Evolutionary conservation across 2,329 filamentous ascomycete genomes (phyloP).

Genomic region (Arachnomyces sp.): DNA sequence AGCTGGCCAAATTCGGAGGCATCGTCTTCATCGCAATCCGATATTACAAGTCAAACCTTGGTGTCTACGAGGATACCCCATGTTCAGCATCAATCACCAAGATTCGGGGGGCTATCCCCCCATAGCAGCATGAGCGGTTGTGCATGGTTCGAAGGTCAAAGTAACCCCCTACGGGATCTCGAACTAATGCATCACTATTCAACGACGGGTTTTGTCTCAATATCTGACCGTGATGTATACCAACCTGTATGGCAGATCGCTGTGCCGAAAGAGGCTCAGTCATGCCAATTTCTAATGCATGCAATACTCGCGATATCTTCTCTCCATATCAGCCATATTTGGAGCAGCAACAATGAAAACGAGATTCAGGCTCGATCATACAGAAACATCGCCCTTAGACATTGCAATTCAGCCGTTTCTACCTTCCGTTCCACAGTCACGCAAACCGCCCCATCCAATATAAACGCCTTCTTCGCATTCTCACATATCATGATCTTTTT

Average conservation of each 20-base stretch:
- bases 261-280: slow-evolving; percentile 10
- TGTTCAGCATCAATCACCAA: too few species aligned
- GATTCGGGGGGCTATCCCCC: neutral
- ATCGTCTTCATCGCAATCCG: neutral
- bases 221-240: slow-evolving; percentile 10
- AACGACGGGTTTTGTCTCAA: slow-evolving; percentile 6
- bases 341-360: neutral
- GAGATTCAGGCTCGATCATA: slow-evolving; percentile 1
- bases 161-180: slow-evolving; percentile 3
- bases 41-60: neutral
- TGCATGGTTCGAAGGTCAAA: neutral
- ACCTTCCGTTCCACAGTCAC: slow-evolving; percentile 6
- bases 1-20: neutral
- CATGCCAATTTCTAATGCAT: slow-evolving; percentile 18
- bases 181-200: slow-evolving; percentile 13
- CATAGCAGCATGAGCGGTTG: too few species aligned
- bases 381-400: slow-evolving; percentile 7
- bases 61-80: too few species aligned
- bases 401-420: slow-evolving; percentile 9
- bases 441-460: slow-evolving; percentile 5
- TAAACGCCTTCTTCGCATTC: slow-evolving; percentile 12
- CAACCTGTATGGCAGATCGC: slow-evolving; percentile 11
- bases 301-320: slow-evolving; percentile 18
- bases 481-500: slow-evolving; percentile 12
- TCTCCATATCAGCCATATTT: slow-evolving; percentile 15